These are phyloP conservation scores for Pichia sp. DNA, from an alignment of 1,139 yeast genomes.

Conservation along the genomic window DNA sequence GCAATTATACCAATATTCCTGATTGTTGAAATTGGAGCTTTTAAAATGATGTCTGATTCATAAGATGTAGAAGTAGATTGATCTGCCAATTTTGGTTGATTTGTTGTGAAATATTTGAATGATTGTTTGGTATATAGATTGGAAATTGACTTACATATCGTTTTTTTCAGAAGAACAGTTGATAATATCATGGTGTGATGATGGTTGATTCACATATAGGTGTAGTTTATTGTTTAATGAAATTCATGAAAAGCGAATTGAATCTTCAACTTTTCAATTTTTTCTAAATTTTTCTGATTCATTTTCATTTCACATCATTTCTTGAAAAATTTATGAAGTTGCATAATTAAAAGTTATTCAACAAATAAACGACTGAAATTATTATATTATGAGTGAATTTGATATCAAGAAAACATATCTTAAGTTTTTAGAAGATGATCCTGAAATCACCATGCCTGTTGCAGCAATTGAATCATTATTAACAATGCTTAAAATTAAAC, in stretches of 20 bases:
- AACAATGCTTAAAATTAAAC: slow-evolving; percentile 69
- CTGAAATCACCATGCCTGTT: slow-evolving; percentile 97
- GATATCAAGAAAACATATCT: slow-evolving; percentile 79
- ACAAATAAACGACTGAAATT: too few species aligned
- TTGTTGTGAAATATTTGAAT: background rate
- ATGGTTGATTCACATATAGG: too few species aligned
- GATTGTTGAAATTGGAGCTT: slow-evolving; percentile 30
- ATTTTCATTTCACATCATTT: too few species aligned
- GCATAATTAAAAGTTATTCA: too few species aligned
- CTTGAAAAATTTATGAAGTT: too few species aligned
- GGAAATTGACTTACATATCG: background rate
- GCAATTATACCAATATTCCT: slow-evolving; percentile 79
- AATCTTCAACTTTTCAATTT: too few species aligned
- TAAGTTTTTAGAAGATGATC: slow-evolving; percentile 73
- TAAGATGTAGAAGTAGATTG: slow-evolving; percentile 1
- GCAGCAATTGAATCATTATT: slow-evolving; percentile 96
- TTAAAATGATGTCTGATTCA: slow-evolving; percentile 17
- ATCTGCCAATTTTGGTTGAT: background rate
- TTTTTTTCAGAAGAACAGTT: background rate
- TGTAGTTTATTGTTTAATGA: background rate
- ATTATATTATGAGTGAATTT: slow-evolving; percentile 35
- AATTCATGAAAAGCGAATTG: background rate
- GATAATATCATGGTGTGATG: background rate
- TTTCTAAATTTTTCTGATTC: too few species aligned
- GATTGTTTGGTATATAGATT: background rate